Conservation (phyloP, 768 basidiomycete genomes). For the Leccinum barrowsii region DNA sequence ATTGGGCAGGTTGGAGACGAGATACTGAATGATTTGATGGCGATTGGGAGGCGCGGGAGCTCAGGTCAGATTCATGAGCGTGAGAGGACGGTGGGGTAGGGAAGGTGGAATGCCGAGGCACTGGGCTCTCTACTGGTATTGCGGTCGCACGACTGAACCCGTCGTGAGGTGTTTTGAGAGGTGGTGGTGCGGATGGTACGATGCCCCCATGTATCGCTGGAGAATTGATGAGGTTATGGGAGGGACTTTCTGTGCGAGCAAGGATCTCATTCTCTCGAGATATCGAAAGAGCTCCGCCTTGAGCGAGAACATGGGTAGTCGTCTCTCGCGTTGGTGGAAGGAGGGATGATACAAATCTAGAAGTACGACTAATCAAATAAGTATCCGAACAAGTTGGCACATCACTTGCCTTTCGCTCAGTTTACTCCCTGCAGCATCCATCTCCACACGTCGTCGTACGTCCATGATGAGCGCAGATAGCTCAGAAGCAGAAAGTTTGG, state of each 20-base stretch:
- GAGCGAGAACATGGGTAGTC: conserved; percentile 62
- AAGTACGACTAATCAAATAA: neutral
- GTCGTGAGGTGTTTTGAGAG: neutral
- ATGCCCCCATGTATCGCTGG: neutral
- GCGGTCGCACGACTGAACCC: conserved; percentile 11
- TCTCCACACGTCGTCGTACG: conserved; percentile 74
- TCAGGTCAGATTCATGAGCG: conserved; percentile 13
- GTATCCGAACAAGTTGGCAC: neutral
- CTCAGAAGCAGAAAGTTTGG: conserved; percentile 66
- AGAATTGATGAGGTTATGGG: neutral
- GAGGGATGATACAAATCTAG: conserved; percentile 63
- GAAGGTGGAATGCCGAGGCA: conserved; percentile 8
- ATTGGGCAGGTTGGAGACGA: conserved; percentile 9
- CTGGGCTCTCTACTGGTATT: conserved; percentile 17
- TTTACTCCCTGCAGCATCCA: conserved; percentile 44
- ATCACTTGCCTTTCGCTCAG: conserved; percentile 15
- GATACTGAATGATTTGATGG: conserved; percentile 19
- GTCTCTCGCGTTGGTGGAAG: conserved; percentile 73
- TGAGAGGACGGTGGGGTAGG: conserved; percentile 22
- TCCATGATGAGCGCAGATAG: conserved; percentile 66
- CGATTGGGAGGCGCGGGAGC: conserved; percentile 29
- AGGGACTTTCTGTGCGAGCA: neutral
- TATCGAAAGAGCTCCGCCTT: conserved; percentile 47
- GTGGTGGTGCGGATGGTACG: neutral
- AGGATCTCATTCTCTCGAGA: neutral